These are phyloP conservation scores for Clonostachys rosea DNA, from an alignment of 2,329 filamentous ascomycete genomes.

Conservation along the genomic window DNA sequence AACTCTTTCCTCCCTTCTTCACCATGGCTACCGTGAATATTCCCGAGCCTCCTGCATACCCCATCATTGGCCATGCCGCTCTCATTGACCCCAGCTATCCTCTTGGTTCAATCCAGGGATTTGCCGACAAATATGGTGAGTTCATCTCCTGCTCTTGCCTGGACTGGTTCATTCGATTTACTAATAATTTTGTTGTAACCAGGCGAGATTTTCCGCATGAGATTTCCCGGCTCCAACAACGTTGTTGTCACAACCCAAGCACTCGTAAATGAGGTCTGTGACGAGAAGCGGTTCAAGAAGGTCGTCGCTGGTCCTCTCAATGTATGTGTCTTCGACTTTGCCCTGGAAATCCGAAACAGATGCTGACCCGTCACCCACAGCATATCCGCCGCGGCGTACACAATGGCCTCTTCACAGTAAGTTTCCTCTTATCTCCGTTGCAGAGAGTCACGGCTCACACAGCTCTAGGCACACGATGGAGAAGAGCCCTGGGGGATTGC, in stretches of 20 bases:
- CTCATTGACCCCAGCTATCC: conserved; percentile 55
- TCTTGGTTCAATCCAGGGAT: conserved; percentile 41
- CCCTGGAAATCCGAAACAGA: conserved; percentile 8
- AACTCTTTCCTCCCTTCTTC: no score
- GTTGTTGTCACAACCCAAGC: conserved; percentile 48
- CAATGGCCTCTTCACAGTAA: conserved; percentile 60
- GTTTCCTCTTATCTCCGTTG: background rate
- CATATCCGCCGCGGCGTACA: conserved; percentile 55
- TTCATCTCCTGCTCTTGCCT: conserved; percentile 2
- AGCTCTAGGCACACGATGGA: background rate
- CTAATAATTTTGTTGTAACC: background rate
- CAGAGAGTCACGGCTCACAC: background rate
- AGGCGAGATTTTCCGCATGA: conserved; percentile 24
- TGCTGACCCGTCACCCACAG: conserved; percentile 29
- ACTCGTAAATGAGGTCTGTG: conserved; percentile 58
- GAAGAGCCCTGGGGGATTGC: conserved; percentile 59
- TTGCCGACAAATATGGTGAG: conserved; percentile 60
- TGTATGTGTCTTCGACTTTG: conserved; percentile 13
- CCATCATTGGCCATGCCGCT: conserved; percentile 59
- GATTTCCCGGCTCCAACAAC: conserved; percentile 27
- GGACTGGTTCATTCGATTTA: background rate
- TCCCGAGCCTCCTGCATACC: conserved; percentile 55
- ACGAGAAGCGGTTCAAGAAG: conserved; percentile 65
- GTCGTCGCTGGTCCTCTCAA: conserved; percentile 40
- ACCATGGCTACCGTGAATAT: conserved; percentile 31